Evolutionary conservation across 225 moss, liverwort and hornwort genomes (phyloP).

Genomic region (Pseudisothecium myosuroides): DNA sequence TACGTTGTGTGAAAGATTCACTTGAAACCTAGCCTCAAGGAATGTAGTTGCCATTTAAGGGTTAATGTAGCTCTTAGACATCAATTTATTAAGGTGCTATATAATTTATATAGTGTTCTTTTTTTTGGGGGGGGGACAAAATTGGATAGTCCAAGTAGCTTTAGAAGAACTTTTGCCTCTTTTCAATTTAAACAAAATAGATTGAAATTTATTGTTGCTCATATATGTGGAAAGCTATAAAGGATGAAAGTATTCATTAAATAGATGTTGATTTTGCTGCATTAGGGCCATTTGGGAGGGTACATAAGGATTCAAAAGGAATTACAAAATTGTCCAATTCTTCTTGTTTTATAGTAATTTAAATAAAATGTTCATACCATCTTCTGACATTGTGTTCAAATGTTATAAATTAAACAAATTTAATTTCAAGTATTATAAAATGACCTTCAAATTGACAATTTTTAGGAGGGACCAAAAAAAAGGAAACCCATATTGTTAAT

Average conservation of each 20-base stretch:
- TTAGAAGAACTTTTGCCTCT: neutral
- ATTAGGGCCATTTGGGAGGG: neutral
- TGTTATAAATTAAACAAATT: neutral
- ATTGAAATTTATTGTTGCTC: neutral
- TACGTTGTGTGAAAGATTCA: neutral
- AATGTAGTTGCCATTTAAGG: neutral
- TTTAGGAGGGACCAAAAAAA: neutral
- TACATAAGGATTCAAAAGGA: neutral
- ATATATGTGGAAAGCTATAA: neutral
- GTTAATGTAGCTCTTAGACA: neutral
- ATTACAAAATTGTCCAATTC: neutral
- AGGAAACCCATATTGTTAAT: fast-evolving
- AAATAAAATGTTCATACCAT: neutral
- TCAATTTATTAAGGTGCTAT: neutral
- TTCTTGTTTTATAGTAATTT: neutral
- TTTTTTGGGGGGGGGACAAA: neutral
- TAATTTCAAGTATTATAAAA: neutral
- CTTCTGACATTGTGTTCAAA: neutral
- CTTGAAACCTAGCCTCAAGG: neutral
- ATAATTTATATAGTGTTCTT: neutral
- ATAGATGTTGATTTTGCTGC: neutral
- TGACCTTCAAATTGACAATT: neutral
- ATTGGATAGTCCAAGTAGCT: neutral
- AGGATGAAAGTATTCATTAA: neutral
- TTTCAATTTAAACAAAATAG: neutral